Conservation (phyloP, 1,139 yeast species). For the Yamadazyma diospyri region DNA sequence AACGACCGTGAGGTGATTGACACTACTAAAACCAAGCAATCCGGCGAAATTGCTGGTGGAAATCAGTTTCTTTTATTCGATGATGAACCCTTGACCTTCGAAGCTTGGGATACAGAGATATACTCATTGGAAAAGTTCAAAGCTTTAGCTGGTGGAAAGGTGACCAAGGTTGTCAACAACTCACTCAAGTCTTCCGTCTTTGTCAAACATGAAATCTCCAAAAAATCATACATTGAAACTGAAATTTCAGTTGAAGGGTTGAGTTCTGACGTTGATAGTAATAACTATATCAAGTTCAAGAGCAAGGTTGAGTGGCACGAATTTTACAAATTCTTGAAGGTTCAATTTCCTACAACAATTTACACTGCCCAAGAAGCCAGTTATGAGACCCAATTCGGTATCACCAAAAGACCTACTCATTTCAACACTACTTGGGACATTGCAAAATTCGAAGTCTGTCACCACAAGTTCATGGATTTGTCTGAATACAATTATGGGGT, state of each 20-base stretch:
- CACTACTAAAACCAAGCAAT: constrained; percentile 41
- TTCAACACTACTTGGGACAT: constrained; percentile 94
- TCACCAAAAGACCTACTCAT: constrained; percentile 89
- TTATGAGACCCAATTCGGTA: constrained; percentile 92
- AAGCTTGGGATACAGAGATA: constrained; percentile 97
- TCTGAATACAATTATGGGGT: constrained; percentile 87
- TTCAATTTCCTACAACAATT: constrained; percentile 88
- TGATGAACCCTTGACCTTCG: constrained; percentile 87
- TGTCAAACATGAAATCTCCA: constrained; percentile 57
- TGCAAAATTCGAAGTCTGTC: constrained; percentile 94
- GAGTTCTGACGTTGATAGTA: constrained; percentile 24
- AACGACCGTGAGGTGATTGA: constrained; percentile 69
- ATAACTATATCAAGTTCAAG: constrained; percentile 48
- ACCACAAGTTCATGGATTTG: constrained; percentile 89
- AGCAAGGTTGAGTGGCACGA: constrained; percentile 85
- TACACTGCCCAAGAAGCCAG: constrained; percentile 66
- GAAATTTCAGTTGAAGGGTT: constrained; percentile 68
- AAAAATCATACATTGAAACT: constrained; percentile 58
- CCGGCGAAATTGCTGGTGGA: constrained; percentile 50
- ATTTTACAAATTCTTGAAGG: constrained; percentile 82
- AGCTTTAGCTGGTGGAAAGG: constrained; percentile 41
- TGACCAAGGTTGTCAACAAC: constrained; percentile 51
- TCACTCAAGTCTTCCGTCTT: constrained; percentile 61
- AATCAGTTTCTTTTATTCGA: constrained; percentile 79
- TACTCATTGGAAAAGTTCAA: constrained; percentile 70